Base-by-base conservation (phyloP, 2,329 filamentous ascomycete species). In the Colletotrichum sp. region DNA sequence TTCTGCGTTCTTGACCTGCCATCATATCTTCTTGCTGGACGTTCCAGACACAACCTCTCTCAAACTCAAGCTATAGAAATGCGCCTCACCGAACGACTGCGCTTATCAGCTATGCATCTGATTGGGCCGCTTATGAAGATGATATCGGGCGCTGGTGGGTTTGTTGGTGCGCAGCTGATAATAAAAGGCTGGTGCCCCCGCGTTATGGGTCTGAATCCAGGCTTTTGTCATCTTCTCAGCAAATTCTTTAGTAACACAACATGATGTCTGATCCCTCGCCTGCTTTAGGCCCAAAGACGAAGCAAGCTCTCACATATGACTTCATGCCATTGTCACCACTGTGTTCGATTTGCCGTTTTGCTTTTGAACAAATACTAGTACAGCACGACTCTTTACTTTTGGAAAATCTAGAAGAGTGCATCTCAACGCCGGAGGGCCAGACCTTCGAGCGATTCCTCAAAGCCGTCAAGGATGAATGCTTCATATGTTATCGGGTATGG, bases 381-480 rank as follows among this genome's bases (percentile, higher is more conserved):
- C 19, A 19, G 44, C n/a, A 49, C 39, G 39, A 49, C 19, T n/a
- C 39, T n/a, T 12, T 19, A 19, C 9, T n/a, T 2, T 12, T 5
- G 9, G 15, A 0, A n/a, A n/a, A 19, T 44, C 5, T 5, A 19
- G 8, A 5, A 19, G 5, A n/a, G 1, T n/a, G 19, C 19, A 22
- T 8, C 44, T 49, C 19, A 12, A 49, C 44, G n/a, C 44, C 44
- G 3, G 19, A n/a, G 3, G 44, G 44, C 2, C 44, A 49, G 19
- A 49, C 44, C 44, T 49, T 49, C 6, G n/a, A 49, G 44, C 44
- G 44, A 49, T 49, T 49, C 6, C 44, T 49, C 44, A 49, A 49
- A 49, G 44, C 44, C 44, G 9, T 49, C 19, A 49, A 49, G n/a
- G n/a, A 49, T 49, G 44, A 49, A 49, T 49, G 44, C n/a, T 1